Conservation (phyloP, 2,329 filamentous ascomycete genomes). For the Xylaria sp. region DNA sequence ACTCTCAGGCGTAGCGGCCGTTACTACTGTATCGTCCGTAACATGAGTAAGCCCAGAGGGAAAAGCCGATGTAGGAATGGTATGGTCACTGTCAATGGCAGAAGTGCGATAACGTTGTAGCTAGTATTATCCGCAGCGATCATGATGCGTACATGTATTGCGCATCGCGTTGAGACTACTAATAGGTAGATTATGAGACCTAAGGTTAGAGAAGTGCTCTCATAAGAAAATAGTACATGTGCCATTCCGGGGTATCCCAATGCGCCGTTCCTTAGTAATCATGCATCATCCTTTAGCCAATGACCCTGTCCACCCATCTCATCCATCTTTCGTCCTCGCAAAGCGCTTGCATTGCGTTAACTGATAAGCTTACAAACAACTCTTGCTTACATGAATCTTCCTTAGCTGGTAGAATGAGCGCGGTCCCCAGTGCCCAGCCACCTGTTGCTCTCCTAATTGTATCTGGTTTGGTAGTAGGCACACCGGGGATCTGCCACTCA, state of each 20-base stretch:
- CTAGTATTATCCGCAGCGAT: background rate
- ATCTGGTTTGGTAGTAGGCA: slow-evolving; percentile 54
- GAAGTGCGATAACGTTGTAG: slow-evolving; percentile 4
- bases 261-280: slow-evolving; percentile 39
- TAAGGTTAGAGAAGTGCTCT: background rate
- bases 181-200: slow-evolving; percentile 2
- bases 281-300: slow-evolving; percentile 44
- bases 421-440: slow-evolving; percentile 49
- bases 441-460: slow-evolving; percentile 49
- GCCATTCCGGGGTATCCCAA: slow-evolving; percentile 36
- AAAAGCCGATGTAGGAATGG: background rate
- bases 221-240: slow-evolving; percentile 26
- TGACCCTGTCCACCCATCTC: slow-evolving; percentile 50
- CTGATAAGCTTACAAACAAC: slow-evolving; percentile 50
- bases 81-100: background rate
- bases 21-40: background rate
- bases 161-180: slow-evolving; percentile 9
- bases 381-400: slow-evolving; percentile 46
- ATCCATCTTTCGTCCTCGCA: slow-evolving; percentile 50
- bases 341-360: slow-evolving; percentile 49
- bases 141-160: slow-evolving; percentile 22
- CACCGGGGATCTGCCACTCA: slow-evolving; percentile 53
- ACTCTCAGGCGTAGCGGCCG: background rate
- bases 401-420: slow-evolving; percentile 50
- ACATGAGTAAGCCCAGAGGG: background rate